Percentiles rank a stretch among this genome's conserved stretches.
phyloP scores from a whole-genome alignment of 139 green algal genomes.

The Chlamydomonas sp. region DNA sequence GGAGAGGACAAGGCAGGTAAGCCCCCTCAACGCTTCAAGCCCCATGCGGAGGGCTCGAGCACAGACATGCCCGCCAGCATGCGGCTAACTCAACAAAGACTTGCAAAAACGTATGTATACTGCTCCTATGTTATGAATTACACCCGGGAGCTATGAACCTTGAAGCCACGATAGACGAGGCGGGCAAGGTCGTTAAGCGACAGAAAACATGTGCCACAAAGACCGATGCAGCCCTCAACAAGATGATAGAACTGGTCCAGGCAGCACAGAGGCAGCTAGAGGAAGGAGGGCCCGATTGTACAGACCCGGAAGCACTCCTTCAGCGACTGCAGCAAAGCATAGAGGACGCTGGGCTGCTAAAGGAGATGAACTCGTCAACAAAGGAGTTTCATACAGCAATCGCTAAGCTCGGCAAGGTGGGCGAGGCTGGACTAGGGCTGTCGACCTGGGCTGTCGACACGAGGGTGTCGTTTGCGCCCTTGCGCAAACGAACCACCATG shows the following conservation, averaged over 20 bases:
- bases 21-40: too few species aligned
- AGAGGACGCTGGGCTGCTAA: conserved; percentile 35
- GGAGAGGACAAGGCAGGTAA: too few species aligned
- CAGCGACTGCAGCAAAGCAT: conserved; percentile 13
- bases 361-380: conserved; percentile 60
- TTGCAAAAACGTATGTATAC: too few species aligned
- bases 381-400: conserved; percentile 86
- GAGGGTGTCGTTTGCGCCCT: too few species aligned
- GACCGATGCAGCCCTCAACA: conserved; percentile 50
- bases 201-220: conserved; percentile 70
- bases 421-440: neutral
- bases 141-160: conserved; percentile 16
- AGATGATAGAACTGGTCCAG: conserved; percentile 51
- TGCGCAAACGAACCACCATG: too few species aligned
- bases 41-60: neutral
- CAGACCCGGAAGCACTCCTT: conserved; percentile 37
- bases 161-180: conserved; percentile 64
- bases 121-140: neutral
- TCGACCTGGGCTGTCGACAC: too few species aligned
- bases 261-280: conserved; percentile 3
- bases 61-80: neutral
- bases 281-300: neutral
- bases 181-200: conserved; percentile 74
- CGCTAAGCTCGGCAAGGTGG: conserved; percentile 81
- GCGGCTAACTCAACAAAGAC: too few species aligned